Evolutionary conservation across 176 grass and related monocot genomes (phyloP).

Genomic region (Areca catechu): DNA sequence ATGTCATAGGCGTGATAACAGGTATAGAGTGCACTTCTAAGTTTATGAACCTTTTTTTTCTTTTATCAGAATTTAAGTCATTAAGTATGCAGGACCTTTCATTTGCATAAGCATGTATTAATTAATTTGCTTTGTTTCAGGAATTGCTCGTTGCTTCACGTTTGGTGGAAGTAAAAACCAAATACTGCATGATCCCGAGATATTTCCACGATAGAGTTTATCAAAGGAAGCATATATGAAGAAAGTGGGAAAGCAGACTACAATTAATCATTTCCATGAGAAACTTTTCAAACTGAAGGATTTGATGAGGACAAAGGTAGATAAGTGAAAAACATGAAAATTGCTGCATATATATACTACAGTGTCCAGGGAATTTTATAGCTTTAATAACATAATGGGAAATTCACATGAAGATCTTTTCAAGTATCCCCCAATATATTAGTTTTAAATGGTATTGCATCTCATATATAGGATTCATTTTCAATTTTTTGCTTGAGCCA

Average conservation of each 20-base stretch:
- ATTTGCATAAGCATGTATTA: background rate
- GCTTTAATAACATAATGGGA: too few species aligned
- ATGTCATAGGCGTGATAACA: too few species aligned
- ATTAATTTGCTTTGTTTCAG: slow-evolving; percentile 16
- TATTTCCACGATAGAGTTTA: slow-evolving; percentile 53
- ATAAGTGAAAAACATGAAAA: background rate
- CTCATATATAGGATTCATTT: too few species aligned
- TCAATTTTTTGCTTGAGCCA: too few species aligned
- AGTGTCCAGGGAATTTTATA: too few species aligned
- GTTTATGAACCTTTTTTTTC: too few species aligned
- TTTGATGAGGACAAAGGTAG: slow-evolving; percentile 95
- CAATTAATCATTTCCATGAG: slow-evolving; percentile 94
- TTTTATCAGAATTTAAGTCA: too few species aligned
- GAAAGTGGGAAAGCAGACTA: slow-evolving; percentile 75
- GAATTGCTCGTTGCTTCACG: slow-evolving; percentile 80
- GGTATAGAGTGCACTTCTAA: too few species aligned
- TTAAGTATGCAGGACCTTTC: background rate
- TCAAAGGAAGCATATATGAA: slow-evolving; percentile 73
- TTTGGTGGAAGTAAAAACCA: slow-evolving; percentile 76
- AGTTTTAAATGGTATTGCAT: too few species aligned
- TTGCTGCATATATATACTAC: too few species aligned
- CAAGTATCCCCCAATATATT: too few species aligned
- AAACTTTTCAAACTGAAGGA: slow-evolving; percentile 92
- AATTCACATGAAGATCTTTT: too few species aligned
- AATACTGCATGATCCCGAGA: slow-evolving; percentile 66